Base-by-base conservation (phyloP, 768 basidiomycete species). In the Neoboletus brunneissimus region DNA sequence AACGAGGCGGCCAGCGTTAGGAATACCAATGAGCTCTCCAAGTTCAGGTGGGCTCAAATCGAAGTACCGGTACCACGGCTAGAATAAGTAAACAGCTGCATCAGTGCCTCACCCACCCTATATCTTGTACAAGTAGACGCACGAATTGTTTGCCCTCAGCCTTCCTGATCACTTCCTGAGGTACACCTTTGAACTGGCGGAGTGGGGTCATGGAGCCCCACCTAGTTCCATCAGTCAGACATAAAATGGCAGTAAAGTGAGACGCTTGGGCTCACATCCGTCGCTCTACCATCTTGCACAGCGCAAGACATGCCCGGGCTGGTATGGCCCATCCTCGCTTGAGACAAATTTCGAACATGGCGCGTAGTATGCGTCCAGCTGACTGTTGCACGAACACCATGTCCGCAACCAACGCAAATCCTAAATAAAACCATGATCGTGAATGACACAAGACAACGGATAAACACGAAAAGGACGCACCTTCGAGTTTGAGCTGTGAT, bases 371-470 rank as follows among this genome's bases (percentile, higher is more conserved):
- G 81, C 92, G 89, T 48, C 97, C 97, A 2, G 97, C 97, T 9
- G 94, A 97, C 66, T 99, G 97, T 56, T 94, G 92, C 3, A 99
- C 89, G 67, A 94, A 98, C 10, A 99, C 93, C 91, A 92, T 94
- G 61, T 94, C 90, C 0, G 91, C 89, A 2, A 93, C 86, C 1
- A 93, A 81, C 0, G 90, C 90, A 59, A 93, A 91, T 1, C 89
- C 87, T 87, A 11, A 31, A 56, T 1, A 27, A 9, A 38, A 18
- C 6, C 45, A 1, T 7, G 9, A 9, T 34, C 13, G 35, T 20
- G n/a, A 50, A 27, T 40, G 5, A 16, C n/a, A 18, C 3, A 16
- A 8, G 25, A 34, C 16, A 42, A 22, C 16, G 11, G 34, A 2
- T 10, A 12, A 47, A 32, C 3, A 7, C 11, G 7, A 31, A 22